Evolutionary conservation across 2,329 filamentous ascomycete genomes (phyloP).

Genomic region (Dactylellina cionopaga): DNA sequence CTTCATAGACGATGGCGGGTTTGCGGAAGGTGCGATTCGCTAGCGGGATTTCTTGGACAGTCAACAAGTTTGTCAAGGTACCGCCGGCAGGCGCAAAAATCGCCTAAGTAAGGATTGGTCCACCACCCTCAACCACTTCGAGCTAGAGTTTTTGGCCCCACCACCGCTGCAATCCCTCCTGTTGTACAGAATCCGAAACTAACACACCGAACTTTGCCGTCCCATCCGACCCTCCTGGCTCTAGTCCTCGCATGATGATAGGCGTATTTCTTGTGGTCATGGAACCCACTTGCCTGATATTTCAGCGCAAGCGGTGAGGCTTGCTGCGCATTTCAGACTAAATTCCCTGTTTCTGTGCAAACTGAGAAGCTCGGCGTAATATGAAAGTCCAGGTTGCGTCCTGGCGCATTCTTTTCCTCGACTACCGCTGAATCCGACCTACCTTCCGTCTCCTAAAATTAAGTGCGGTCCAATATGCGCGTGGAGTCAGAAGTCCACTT

Average conservation of each 20-base stretch:
- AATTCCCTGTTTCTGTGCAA: constrained; percentile 44
- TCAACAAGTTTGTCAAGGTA: constrained; percentile 43
- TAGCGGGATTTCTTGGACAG: constrained; percentile 33
- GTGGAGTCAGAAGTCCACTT: constrained; percentile 39
- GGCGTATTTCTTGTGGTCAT: constrained; percentile 29
- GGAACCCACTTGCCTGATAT: constrained; percentile 11
- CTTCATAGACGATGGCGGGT: constrained; percentile 39
- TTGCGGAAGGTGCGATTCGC: constrained; percentile 50
- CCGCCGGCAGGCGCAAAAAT: constrained; percentile 49
- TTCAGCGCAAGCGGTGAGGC: constrained; percentile 28
- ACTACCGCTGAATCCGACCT: constrained; percentile 46
- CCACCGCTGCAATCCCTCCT: background rate
- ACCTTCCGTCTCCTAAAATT: constrained; percentile 40
- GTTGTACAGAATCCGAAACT: constrained; percentile 22
- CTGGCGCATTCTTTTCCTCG: constrained; percentile 39
- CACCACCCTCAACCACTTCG: constrained; percentile 17
- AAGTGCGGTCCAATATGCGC: constrained; percentile 37
- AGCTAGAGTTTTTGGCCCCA: constrained; percentile 21
- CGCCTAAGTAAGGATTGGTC: constrained; percentile 53
- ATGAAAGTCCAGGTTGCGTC: constrained; percentile 26
- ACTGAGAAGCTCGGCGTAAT: constrained; percentile 27
- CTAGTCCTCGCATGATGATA: constrained; percentile 43
- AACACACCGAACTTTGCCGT: constrained; percentile 38
- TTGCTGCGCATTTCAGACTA: constrained; percentile 20
- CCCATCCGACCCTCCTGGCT: constrained; percentile 26